These are phyloP conservation scores for Xylaria cubensis DNA, from an alignment of 495 filamentous ascomycete genomes.

Conservation along the genomic window DNA sequence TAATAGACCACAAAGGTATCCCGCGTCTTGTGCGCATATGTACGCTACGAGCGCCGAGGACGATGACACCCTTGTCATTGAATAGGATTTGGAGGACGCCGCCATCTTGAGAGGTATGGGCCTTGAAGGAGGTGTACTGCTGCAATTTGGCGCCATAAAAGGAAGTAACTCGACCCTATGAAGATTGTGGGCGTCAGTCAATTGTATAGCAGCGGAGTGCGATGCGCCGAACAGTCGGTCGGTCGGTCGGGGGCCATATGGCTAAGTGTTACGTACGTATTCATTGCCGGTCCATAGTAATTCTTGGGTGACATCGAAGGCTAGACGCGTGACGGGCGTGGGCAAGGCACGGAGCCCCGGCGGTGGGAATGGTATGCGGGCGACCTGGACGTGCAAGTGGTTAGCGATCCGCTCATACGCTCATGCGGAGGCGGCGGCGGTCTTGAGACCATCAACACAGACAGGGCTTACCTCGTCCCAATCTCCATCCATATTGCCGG, in stretches of 20 bases:
- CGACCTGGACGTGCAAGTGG: constrained; percentile 58
- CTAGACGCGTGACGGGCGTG: constrained; percentile 72
- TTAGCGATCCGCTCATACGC: constrained; percentile 19
- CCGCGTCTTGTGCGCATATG: constrained; percentile 87
- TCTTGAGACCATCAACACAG: constrained; percentile 11
- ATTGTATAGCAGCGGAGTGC: background rate
- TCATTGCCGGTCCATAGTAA: constrained; percentile 92
- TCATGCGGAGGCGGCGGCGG: constrained; percentile 14
- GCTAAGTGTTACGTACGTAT: constrained; percentile 63
- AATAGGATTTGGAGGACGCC: constrained; percentile 81
- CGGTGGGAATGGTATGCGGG: constrained; percentile 72
- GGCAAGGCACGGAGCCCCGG: constrained; percentile 66
- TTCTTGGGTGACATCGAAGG: constrained; percentile 88
- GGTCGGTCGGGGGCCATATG: background rate
- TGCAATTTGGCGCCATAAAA: constrained; percentile 84
- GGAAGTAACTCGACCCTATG: constrained; percentile 80
- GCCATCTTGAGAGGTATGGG: constrained; percentile 70
- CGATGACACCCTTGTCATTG: constrained; percentile 84
- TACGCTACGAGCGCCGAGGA: constrained; percentile 75
- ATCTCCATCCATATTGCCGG: constrained; percentile 61
- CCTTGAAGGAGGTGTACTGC: constrained; percentile 72
- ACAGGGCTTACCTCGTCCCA: constrained; percentile 64
- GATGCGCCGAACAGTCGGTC: background rate
- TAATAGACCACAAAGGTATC: constrained; percentile 83
- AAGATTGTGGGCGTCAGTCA: constrained; percentile 1